A percentile compares a stretch with the other conserved stretches of the same genome.
phyloP scores from a whole-genome alignment of 1,139 yeast species.

The Spathaspora sp. region DNA sequence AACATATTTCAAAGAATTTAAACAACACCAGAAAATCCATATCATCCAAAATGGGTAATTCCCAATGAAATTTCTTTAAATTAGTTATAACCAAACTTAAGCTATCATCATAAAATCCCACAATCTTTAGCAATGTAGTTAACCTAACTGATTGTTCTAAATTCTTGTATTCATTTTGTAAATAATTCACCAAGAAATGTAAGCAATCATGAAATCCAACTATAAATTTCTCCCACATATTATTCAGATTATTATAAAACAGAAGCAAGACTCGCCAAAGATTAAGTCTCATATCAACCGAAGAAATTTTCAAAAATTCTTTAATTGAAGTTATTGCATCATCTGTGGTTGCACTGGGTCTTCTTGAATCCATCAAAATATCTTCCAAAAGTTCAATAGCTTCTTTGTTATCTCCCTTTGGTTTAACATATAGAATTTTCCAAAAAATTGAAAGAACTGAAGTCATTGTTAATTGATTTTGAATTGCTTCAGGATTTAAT shows the following conservation, averaged over 20 bases:
- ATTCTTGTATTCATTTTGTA: constrained; percentile 14
- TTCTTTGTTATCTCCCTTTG: constrained; percentile 38
- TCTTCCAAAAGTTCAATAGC: constrained; percentile 56
- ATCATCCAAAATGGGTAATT: constrained; percentile 10
- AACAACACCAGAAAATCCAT: constrained; percentile 7
- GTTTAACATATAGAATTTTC: constrained; percentile 46
- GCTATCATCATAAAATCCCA: constrained; percentile 35
- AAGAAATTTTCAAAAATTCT: constrained; percentile 58
- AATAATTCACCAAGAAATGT: constrained; percentile 25
- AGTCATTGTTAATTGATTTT: constrained; percentile 63
- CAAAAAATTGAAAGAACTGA: constrained; percentile 69
- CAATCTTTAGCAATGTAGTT: constrained; percentile 24
- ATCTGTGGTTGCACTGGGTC: constrained; percentile 10
- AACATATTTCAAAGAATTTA: constrained; percentile 38
- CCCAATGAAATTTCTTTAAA: constrained; percentile 23
- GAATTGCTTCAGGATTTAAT: constrained; percentile 50
- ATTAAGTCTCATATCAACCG: constrained; percentile 65
- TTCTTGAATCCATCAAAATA: constrained; percentile 34
- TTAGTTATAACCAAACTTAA: constrained; percentile 22
- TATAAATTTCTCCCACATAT: constrained; percentile 42
- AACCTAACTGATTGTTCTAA: constrained; percentile 16
- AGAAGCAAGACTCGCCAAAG: constrained; percentile 76
- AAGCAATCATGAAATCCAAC: constrained; percentile 56
- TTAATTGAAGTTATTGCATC: constrained; percentile 49
- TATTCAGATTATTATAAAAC: constrained; percentile 46